phyloP scores from a whole-genome alignment of 2,329 filamentous ascomycete species.

The Venturiaceae sp. region DNA sequence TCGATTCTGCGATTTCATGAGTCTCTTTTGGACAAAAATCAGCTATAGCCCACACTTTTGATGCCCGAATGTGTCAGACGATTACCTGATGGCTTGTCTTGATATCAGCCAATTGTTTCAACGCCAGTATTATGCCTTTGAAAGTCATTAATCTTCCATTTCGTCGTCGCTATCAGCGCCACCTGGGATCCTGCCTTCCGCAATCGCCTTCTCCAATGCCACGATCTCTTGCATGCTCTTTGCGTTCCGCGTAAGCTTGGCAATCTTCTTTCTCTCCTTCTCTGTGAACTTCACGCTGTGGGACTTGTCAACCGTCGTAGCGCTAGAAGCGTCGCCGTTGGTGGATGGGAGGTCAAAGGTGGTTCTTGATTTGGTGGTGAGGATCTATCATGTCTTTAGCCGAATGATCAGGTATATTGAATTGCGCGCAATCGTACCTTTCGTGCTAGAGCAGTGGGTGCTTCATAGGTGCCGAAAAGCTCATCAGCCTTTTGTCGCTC shows the following conservation, averaged over 20 bases:
- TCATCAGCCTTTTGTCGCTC: conserved; percentile 69
- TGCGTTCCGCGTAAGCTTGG: conserved; percentile 80
- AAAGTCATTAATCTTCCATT: neutral
- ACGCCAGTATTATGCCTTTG: neutral
- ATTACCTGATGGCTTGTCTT: neutral
- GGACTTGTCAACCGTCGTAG: conserved; percentile 10
- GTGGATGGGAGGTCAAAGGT: conserved; percentile 50
- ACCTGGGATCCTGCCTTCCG: conserved; percentile 75
- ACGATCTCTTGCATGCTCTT: conserved; percentile 87
- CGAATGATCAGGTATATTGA: neutral
- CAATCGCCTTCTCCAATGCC: conserved; percentile 79
- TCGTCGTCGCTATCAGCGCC: conserved; percentile 32
- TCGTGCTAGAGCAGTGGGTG: conserved; percentile 71
- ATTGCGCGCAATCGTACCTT: conserved; percentile 37
- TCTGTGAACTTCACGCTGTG: conserved; percentile 69
- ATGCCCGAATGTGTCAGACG: neutral
- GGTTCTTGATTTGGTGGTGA: conserved; percentile 66
- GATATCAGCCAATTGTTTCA: neutral
- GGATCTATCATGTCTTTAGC: conserved; percentile 47
- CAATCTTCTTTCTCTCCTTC: conserved; percentile 73
- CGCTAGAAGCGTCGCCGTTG: conserved; percentile 26
- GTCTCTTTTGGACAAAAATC: neutral
- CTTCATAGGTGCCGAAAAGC: conserved; percentile 70
- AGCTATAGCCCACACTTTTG: neutral
- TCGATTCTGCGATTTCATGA: neutral